These are phyloP conservation scores for Turritis glabra DNA, from an alignment of 345 rosid genomes.

Conservation along the genomic window DNA sequence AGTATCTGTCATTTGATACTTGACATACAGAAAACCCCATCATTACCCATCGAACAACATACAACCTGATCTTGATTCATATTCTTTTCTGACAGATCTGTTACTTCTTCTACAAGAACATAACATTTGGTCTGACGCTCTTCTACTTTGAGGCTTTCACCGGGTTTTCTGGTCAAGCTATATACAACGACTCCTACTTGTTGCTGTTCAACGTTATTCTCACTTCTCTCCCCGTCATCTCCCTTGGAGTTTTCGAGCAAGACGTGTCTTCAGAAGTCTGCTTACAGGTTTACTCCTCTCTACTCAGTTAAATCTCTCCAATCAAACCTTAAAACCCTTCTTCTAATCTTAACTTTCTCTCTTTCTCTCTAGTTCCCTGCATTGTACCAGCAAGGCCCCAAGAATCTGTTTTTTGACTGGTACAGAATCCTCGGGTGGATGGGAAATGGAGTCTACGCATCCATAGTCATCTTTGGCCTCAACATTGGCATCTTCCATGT, in stretches of 20 bases:
- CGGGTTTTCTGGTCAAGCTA: conserved; percentile 59
- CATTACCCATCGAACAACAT: neutral
- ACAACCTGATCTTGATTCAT: conserved; percentile 28
- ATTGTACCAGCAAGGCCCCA: conserved; percentile 73
- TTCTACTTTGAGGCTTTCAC: conserved; percentile 72
- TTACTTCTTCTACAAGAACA: conserved; percentile 78
- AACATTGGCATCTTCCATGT: conserved; percentile 47
- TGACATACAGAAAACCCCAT: conserved; percentile 12
- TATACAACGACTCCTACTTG: conserved; percentile 74
- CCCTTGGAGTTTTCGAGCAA: conserved; percentile 74
- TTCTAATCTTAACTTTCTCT: neutral
- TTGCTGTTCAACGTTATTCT: conserved; percentile 63
- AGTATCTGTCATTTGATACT: conserved; percentile 22
- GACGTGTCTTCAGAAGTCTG: conserved; percentile 77
- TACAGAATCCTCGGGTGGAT: conserved; percentile 72
- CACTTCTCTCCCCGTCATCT: conserved; percentile 78
- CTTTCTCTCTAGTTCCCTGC: conserved; percentile 65
- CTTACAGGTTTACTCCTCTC: conserved; percentile 53
- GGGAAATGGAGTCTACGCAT: conserved; percentile 56
- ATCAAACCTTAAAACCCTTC: neutral
- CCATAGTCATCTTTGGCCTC: conserved; percentile 54
- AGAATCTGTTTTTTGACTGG: conserved; percentile 64
- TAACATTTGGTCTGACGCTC: conserved; percentile 71
- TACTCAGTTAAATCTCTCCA: neutral
- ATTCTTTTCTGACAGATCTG: conserved; percentile 49